Base-by-base conservation (phyloP, 1,284 basidiomycete species). In the Cutaneotrichosporon spelunceum region DNA sequence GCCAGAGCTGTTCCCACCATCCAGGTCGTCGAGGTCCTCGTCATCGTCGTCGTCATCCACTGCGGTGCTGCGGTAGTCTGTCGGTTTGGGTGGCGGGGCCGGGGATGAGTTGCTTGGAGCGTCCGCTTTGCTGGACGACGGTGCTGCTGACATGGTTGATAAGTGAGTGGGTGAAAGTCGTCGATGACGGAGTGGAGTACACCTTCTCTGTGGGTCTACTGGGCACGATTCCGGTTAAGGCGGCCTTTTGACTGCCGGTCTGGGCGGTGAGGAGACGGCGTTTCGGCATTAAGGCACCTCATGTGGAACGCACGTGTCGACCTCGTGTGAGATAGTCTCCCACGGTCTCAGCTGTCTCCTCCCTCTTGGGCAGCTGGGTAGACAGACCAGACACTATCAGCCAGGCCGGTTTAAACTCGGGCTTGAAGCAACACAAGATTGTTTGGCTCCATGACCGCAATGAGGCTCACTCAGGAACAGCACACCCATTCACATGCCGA, bases 11-110 rank as follows among this genome's bases (percentile, higher is more conserved):
- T 11, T 26, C 49, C n/a, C 45, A 76, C 76, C 74, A 54, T 78
- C 76, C 2, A 77, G 65, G 54, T 75, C 75, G 48, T 74, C 73
- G 7, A 78, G 65, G 62, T 78, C 76, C 34, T 77, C 75, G 13
- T 74, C 71, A n/a, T 74, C 73, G 26, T 76, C 74, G 30, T 66
- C 65, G 19, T 68, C 66, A 33, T 75, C 73, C 5, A 69, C 72
- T 23, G 60, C 62, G 8, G 68, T 54, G 53, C 64, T 62, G 54
- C 64, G 64, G 56, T 65, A 66, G 14, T 56, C 54, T 29, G 53
- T 47, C 16, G 44, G 13, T 23, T 54, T 33, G 14, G 57, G 29
- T 21, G 29, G 19, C 9, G 42, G 36, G 16, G 24, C 39, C 52
- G 23, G 16, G 23, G 26, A 45, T 30, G 59, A 30, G 27, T 19